A percentile compares a stretch with the other conserved stretches of the same genome.
phyloP scores from a whole-genome alignment of 169 alveolate species.

The Cryptosporidium tyzzeri region DNA sequence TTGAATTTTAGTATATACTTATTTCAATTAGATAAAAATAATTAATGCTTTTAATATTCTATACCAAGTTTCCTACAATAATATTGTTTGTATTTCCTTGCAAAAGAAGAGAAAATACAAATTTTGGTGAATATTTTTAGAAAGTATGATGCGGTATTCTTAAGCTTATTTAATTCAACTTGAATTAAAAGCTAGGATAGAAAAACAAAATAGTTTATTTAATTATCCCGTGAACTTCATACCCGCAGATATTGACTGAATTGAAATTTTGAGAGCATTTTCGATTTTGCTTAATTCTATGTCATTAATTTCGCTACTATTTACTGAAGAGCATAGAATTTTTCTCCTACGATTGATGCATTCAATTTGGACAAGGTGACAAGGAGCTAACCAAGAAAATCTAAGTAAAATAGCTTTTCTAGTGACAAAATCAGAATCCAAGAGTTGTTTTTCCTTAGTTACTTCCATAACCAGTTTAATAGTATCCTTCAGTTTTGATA shows the following conservation, averaged over 20 bases:
- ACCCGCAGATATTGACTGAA: conserved; percentile 71
- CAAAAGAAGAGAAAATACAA: neutral
- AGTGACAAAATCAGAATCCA: conserved; percentile 71
- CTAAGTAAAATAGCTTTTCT: conserved; percentile 72
- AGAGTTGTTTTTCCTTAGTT: conserved; percentile 51
- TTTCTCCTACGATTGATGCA: conserved; percentile 73
- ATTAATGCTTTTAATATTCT: conserved; percentile 36
- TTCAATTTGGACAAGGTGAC: conserved; percentile 75
- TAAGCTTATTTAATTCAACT: neutral
- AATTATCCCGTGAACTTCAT: conserved; percentile 64
- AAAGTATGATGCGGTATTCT: neutral
- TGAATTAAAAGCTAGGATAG: neutral
- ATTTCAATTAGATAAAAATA: conserved; percentile 10
- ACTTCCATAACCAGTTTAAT: conserved; percentile 63
- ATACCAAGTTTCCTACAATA: neutral
- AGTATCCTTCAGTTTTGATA: conserved; percentile 60
- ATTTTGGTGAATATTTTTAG: too few species aligned
- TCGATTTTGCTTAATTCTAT: conserved; percentile 55
- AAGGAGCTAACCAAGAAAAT: conserved; percentile 71
- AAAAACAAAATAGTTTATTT: neutral
- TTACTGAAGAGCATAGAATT: neutral
- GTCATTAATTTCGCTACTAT: conserved; percentile 1
- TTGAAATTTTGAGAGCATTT: conserved; percentile 73
- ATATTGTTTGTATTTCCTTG: too few species aligned
- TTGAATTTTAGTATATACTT: neutral